Evolutionary conservation across 768 basidiomycete genomes (phyloP), one percentile per base, ranked within the genome.

Genomic region (Lactarius indigo): DNA sequence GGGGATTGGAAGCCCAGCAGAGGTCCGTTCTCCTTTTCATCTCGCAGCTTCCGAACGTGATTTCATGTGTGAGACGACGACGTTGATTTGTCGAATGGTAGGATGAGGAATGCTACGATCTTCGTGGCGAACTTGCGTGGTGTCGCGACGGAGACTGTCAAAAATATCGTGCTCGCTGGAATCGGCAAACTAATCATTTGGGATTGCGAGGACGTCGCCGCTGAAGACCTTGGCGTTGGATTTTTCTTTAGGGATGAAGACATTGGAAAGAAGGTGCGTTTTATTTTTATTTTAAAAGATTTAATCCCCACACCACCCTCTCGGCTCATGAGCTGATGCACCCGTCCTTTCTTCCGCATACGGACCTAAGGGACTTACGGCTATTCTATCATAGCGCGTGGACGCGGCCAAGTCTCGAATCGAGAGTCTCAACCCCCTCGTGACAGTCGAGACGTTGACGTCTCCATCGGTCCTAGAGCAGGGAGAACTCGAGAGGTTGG

Each of bases 1-100:
- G 97, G 97, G 97, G 97, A 55, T 85, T 98, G 50, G 97, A 98
- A 76, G 97, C 97, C 41, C 97, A 99, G 76, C 94, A 97, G 78
- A 85, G 90, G 95, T 92, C 71, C 67, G 80, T 72, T 69, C 54
- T 10, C 20, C 8, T 44, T 37, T 42, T 61, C 59, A 67, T 37
- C 66, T 63, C 65, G 8, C 37, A 23, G 42, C 31, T 8, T 50
- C 6, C 23, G 10, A 12, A 52, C 15, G 26, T 6, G 26, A 23
- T 15, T 52, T 15, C 50, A 3, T 52, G n/a, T n/a, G n/a, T n/a
- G n/a, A n/a, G n/a, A n/a, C n/a, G n/a, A n/a, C 8, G 18, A n/a
- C 2, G n/a, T 35, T 52, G 28, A 50, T 35, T 42, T 28, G 37
- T 50, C 44, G 66, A 7, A 73, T 18, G 55, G 63, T 75, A 97